Conservation (phyloP, 345 rosid genomes). For the Salix udensis region DNA sequence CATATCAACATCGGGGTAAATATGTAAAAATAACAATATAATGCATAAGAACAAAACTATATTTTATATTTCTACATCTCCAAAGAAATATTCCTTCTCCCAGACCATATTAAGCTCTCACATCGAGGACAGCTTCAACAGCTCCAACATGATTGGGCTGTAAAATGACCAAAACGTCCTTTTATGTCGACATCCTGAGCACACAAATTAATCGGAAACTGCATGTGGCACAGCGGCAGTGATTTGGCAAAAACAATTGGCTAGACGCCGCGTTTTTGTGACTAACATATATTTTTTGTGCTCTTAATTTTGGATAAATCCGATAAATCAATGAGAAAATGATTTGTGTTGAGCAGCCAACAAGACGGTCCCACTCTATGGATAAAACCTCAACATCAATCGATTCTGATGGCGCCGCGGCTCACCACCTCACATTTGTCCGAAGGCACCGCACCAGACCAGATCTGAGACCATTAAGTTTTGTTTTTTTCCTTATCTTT, state of each 20-base stretch:
- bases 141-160: not conserved
- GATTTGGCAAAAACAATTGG: constrained; percentile 21
- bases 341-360: not conserved
- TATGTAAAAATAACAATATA: no score
- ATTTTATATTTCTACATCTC: no score
- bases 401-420: constrained; percentile 17
- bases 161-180: not conserved
- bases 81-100: no score
- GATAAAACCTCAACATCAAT: constrained; percentile 10
- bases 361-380: constrained; percentile 22
- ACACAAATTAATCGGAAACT: not conserved
- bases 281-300: not conserved
- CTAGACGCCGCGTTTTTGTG: constrained; percentile 43
- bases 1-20: no score
- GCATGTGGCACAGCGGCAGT: not conserved
- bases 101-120: no score
- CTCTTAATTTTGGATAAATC: not conserved
- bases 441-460: not conserved
- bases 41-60: no score
- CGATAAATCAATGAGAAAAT: not conserved
- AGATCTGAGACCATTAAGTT: not conserved
- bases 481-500: no score
- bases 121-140: no score
- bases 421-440: not conserved
- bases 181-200: not conserved